Conservation (phyloP, 2,329 filamentous ascomycete species). For the Zopfia rhizophila region DNA sequence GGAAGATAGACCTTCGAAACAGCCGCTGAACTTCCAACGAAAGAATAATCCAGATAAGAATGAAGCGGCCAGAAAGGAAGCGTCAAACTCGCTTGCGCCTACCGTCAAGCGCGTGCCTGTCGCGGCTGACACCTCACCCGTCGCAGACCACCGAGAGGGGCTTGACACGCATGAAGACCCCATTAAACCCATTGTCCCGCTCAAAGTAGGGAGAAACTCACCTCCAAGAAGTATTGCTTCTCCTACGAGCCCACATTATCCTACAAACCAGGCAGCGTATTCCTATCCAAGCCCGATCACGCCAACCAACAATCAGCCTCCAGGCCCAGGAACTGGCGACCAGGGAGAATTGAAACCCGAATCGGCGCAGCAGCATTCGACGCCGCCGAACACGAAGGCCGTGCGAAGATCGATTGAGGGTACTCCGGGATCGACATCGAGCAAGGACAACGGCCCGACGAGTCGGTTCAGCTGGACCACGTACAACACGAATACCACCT, state of each 20-base stretch:
- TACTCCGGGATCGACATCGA: slow-evolving; percentile 34
- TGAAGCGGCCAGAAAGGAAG: slow-evolving; percentile 25
- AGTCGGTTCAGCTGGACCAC: slow-evolving; percentile 58
- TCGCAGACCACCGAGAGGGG: slow-evolving; percentile 32
- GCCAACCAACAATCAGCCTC: slow-evolving; percentile 34
- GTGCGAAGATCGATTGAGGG: slow-evolving; percentile 31
- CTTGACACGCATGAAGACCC: slow-evolving; percentile 45
- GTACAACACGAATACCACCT: slow-evolving; percentile 49
- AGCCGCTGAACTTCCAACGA: slow-evolving; percentile 64
- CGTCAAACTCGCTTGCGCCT: slow-evolving; percentile 39
- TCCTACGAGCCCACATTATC: slow-evolving; percentile 37
- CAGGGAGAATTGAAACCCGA: slow-evolving; percentile 25
- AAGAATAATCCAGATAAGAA: slow-evolving; percentile 35
- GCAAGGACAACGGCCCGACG: slow-evolving; percentile 30
- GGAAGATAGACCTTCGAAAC: slow-evolving; percentile 66
- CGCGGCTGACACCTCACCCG: slow-evolving; percentile 41
- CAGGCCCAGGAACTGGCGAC: slow-evolving; percentile 21
- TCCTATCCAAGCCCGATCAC: slow-evolving; percentile 43
- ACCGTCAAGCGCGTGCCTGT: slow-evolving; percentile 28
- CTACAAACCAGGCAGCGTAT: slow-evolving; percentile 32
- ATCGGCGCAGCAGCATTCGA: slow-evolving; percentile 29
- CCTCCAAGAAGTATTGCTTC: slow-evolving; percentile 47
- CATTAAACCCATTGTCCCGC: slow-evolving; percentile 56
- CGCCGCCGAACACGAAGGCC: slow-evolving; percentile 38
- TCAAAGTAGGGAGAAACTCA: slow-evolving; percentile 53